These are phyloP conservation scores for Persicaria maculosa DNA, from an alignment of 148 eudicot genomes.

Conservation along the genomic window DNA sequence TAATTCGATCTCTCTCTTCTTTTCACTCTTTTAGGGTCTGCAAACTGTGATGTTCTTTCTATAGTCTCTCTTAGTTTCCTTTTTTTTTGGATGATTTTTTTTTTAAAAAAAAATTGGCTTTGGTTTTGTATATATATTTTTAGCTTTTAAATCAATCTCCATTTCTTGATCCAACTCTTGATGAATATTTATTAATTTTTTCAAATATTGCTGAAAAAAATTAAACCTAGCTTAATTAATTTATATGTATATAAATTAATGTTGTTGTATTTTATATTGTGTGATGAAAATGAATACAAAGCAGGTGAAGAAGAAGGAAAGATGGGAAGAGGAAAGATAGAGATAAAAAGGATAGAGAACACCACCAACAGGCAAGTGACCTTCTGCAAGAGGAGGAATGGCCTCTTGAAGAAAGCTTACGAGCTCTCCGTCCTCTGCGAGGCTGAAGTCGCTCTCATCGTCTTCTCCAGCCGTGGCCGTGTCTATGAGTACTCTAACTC, in stretches of 20 bases:
- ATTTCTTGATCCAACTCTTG: background rate
- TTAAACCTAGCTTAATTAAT: background rate
- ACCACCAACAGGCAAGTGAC: conserved; percentile 25
- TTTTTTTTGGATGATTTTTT: background rate
- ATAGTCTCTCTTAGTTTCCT: background rate
- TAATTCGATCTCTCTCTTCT: background rate
- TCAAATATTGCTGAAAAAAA: background rate
- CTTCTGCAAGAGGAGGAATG: conserved; percentile 29
- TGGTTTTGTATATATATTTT: background rate
- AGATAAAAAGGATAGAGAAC: conserved; percentile 29
- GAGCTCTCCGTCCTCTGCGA: conserved; percentile 24
- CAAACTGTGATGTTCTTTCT: conserved; percentile 7
- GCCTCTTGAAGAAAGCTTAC: conserved; percentile 26
- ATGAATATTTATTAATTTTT: background rate
- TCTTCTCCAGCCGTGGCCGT: conserved; percentile 27
- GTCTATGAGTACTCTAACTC: conserved; percentile 21
- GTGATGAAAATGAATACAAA: background rate
- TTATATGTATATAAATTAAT: too few species aligned
- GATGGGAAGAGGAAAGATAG: conserved; percentile 28
- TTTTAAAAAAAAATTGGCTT: too few species aligned
- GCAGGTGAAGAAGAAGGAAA: background rate
- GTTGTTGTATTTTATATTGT: background rate
- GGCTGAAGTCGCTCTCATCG: conserved; percentile 25
- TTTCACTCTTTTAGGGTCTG: conserved; percentile 13
- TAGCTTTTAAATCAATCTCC: background rate